Conservation (phyloP, 805 yeast species). For the Candida quercuum region DNA sequence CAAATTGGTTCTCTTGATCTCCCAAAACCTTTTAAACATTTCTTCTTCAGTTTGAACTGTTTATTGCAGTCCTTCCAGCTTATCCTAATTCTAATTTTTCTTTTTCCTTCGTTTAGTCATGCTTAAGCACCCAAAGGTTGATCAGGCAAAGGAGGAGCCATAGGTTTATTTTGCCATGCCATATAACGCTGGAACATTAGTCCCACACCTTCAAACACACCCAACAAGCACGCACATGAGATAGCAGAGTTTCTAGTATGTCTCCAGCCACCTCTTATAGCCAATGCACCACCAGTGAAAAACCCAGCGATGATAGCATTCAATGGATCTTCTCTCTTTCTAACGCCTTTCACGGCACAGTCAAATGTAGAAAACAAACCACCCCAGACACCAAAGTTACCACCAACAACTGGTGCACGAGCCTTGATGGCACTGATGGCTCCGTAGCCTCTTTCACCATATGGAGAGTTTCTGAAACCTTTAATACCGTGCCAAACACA, state of each 20-base stretch:
- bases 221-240: constrained; percentile 94
- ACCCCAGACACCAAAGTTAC: constrained; percentile 99
- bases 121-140: constrained; percentile 13
- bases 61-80: too few relatives aligned
- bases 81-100: neutral
- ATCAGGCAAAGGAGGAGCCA: constrained; percentile 54
- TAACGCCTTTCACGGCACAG: constrained; percentile 89
- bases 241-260: constrained; percentile 95
- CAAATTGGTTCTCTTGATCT: too few relatives aligned
- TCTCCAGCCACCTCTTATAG: constrained; percentile 98
- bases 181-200: constrained; percentile 87
- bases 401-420: constrained; percentile 97
- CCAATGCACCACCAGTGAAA: constrained; percentile 96
- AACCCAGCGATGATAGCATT: constrained; percentile 97
- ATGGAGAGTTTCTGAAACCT: constrained; percentile 97
- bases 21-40: too few relatives aligned
- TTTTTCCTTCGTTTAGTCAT: too few relatives aligned
- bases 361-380: constrained; percentile 94
- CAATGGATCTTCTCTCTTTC: constrained; percentile 98
- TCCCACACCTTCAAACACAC: constrained; percentile 97
- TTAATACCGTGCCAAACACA: constrained; percentile 98
- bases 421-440: constrained; percentile 88
- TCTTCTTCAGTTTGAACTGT: too few relatives aligned
- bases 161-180: constrained; percentile 77
- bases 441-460: constrained; percentile 91